A percentile compares a stretch with the other conserved stretches of the same genome.
Conservation (phyloP, 805 yeast genomes). For the Candida xyloterini region DNA sequence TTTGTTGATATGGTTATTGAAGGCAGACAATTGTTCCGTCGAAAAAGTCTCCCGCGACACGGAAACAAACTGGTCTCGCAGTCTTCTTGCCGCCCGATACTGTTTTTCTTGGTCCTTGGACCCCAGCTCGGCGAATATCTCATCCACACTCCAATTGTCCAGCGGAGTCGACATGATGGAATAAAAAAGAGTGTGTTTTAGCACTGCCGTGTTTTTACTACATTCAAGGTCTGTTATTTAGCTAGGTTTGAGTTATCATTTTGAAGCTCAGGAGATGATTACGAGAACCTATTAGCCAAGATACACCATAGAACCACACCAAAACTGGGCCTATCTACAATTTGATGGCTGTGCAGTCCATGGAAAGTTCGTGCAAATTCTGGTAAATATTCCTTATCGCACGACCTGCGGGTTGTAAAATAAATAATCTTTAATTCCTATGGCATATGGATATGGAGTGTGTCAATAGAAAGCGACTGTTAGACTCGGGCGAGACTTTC, state of each 20-base stretch:
- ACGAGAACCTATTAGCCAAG: neutral
- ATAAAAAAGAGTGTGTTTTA: neutral
- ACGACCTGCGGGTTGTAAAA: conserved; percentile 4
- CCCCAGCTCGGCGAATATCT: conserved; percentile 51
- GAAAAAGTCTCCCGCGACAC: conserved; percentile 73
- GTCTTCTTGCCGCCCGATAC: conserved; percentile 61
- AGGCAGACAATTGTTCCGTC: conserved; percentile 75
- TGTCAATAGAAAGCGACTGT: conserved; percentile 4
- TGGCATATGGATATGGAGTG: conserved; percentile 4
- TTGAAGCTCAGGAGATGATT: no score
- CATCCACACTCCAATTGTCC: conserved; percentile 33
- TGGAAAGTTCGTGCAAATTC: conserved; percentile 8
- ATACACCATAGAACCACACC: neutral
- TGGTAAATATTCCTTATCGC: conserved; percentile 3
- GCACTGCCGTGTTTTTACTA: conserved; percentile 5
- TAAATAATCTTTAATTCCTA: neutral
- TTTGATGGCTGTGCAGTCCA: conserved; percentile 1
- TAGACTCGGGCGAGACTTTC: conserved; percentile 4
- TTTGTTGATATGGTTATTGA: conserved; percentile 82
- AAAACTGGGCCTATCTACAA: no score
- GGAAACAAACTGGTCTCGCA: conserved; percentile 64
- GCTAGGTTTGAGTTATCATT: no score
- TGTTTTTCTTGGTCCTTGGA: conserved; percentile 42
- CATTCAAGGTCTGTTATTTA: no score
- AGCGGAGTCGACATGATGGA: conserved; percentile 7